phyloP scores from a whole-genome alignment of 2,329 filamentous ascomycete species.

The Ascocoryne sarcoides region DNA sequence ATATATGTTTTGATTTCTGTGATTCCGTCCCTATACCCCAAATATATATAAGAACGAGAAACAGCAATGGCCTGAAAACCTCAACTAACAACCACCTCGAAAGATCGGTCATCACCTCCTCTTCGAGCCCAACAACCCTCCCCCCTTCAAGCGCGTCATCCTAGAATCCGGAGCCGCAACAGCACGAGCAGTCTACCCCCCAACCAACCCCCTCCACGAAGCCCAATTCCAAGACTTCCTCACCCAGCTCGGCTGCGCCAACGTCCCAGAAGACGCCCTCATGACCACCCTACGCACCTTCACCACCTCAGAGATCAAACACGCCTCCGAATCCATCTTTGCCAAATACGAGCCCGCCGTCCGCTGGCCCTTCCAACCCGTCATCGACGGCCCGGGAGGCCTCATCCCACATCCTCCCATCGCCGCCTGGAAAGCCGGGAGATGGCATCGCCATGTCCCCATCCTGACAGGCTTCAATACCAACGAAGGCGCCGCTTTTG shows the following conservation, averaged over 20 bases:
- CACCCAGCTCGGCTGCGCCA: slow-evolving; percentile 39
- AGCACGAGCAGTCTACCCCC: slow-evolving; percentile 43
- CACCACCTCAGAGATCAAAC: slow-evolving; percentile 31
- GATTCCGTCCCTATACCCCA: too few relatives aligned
- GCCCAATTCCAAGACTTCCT: slow-evolving; percentile 48
- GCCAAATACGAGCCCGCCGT: slow-evolving; percentile 35
- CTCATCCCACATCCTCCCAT: slow-evolving; percentile 50
- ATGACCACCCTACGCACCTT: slow-evolving; percentile 42
- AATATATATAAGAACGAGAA: too few relatives aligned
- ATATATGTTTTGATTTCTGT: too few relatives aligned
- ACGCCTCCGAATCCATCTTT: slow-evolving; percentile 38
- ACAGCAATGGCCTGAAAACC: too few relatives aligned
- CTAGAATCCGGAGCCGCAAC: slow-evolving; percentile 49
- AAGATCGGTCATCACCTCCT: slow-evolving; percentile 63
- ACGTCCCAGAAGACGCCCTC: slow-evolving; percentile 36
- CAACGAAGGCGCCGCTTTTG: slow-evolving; percentile 60
- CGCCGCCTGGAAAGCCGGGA: slow-evolving; percentile 44
- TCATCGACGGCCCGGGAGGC: slow-evolving; percentile 53
- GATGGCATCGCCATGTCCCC: slow-evolving; percentile 47
- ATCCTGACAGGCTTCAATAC: slow-evolving; percentile 63
- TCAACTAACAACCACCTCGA: slow-evolving; percentile 1
- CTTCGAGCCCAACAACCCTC: slow-evolving; percentile 30
- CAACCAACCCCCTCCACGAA: slow-evolving; percentile 48
- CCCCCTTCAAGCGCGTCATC: slow-evolving; percentile 44
- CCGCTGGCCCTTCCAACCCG: slow-evolving; percentile 60